Percentiles rank a stretch among this genome's conserved stretches.
Evolutionary conservation across 2,329 filamentous ascomycete species (phyloP).

Genomic region (Fusarium floridanum): DNA sequence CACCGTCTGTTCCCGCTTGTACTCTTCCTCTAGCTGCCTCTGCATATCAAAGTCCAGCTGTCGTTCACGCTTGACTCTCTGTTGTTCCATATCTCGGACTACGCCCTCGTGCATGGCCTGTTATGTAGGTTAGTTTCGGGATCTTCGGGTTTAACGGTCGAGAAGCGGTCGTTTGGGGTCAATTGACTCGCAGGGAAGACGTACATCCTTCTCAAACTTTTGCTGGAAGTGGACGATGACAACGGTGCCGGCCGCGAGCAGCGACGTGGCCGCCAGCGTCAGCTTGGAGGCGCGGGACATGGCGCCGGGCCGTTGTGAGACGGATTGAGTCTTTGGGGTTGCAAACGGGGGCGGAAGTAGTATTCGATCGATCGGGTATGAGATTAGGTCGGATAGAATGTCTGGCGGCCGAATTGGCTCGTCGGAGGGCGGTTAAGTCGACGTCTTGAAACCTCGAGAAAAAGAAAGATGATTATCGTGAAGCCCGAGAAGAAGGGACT

Average conservation of each 20-base stretch:
- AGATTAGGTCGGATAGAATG: background rate
- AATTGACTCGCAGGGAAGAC: slow-evolving; percentile 47
- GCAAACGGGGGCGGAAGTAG: background rate
- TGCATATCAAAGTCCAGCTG: slow-evolving; percentile 97
- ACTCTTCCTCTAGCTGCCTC: slow-evolving; percentile 85
- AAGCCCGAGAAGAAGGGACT: slow-evolving; percentile 23
- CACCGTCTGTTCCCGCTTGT: slow-evolving; percentile 88
- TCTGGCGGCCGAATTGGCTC: background rate
- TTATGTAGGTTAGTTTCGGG: slow-evolving; percentile 17
- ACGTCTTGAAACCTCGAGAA: background rate
- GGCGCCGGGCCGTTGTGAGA: slow-evolving; percentile 4
- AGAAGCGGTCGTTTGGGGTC: background rate
- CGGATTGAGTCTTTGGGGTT: background rate
- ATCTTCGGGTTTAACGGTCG: background rate
- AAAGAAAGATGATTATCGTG: slow-evolving; percentile 13
- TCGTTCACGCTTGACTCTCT: slow-evolving; percentile 88
- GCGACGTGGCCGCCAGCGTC: slow-evolving; percentile 82
- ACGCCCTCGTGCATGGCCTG: slow-evolving; percentile 97
- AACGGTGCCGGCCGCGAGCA: slow-evolving; percentile 82
- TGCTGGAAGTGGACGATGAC: slow-evolving; percentile 92
- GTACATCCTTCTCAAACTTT: slow-evolving; percentile 83
- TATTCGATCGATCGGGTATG: background rate
- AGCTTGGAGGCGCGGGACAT: slow-evolving; percentile 95
- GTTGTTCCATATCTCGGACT: slow-evolving; percentile 93
- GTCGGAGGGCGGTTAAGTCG: background rate